phyloP scores from a whole-genome alignment of 108 stramenopile genomes.

The Stephanodiscus triporus region DNA sequence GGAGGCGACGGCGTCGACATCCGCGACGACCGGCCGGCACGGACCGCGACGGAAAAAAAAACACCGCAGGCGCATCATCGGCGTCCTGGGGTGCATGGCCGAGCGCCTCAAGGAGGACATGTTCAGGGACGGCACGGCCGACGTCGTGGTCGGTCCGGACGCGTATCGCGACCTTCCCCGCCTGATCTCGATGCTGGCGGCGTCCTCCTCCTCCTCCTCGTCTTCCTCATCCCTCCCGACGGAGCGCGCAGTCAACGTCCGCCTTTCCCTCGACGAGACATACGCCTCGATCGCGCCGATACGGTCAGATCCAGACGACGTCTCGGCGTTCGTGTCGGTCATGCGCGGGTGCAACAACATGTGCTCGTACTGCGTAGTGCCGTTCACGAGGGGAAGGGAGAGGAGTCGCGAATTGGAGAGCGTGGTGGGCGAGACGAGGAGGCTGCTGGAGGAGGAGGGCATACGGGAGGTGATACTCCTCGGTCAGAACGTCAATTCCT shows the following conservation, averaged over 20 bases:
- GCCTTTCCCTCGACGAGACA: constrained; percentile 95
- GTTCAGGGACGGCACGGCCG: constrained; percentile 83
- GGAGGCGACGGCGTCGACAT: neutral
- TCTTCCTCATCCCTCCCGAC: constrained; percentile 2
- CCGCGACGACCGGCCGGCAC: constrained; percentile 2
- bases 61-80: constrained; percentile 83
- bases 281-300: constrained; percentile 97
- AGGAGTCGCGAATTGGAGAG: constrained; percentile 87
- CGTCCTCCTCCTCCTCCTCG: constrained; percentile 1
- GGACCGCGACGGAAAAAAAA: no score
- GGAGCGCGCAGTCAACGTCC: constrained; percentile 81
- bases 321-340: constrained; percentile 93
- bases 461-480: constrained; percentile 94
- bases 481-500: constrained; percentile 99
- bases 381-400: constrained; percentile 95
- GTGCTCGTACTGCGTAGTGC: constrained; percentile 98
- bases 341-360: constrained; percentile 98
- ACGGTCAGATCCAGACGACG: constrained; percentile 56
- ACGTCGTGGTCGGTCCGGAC: constrained; percentile 98
- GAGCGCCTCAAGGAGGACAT: constrained; percentile 95
- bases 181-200: constrained; percentile 65
- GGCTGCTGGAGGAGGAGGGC: constrained; percentile 73
- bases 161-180: constrained; percentile 97
- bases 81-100: constrained; percentile 99
- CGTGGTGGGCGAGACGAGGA: constrained; percentile 85